These are phyloP conservation scores for Lactarius sp. DNA, from an alignment of 768 basidiomycete species.

Conservation along the genomic window DNA sequence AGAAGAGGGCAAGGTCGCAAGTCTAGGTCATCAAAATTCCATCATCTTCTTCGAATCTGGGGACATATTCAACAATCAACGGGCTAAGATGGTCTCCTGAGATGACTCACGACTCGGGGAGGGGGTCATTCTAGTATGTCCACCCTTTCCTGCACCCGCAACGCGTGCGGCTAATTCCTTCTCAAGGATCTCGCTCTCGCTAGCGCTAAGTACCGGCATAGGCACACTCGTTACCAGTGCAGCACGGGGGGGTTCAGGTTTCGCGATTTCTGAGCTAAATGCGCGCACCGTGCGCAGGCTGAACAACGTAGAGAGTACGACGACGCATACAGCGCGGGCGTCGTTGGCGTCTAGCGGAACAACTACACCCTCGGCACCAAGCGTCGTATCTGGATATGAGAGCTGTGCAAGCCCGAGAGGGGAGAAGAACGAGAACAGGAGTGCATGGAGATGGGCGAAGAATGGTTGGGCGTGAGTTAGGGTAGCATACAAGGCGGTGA, in stretches of 20 bases:
- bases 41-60: not conserved
- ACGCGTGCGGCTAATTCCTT: constrained; percentile 19
- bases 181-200: constrained; percentile 11
- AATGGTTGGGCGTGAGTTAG: constrained; percentile 85
- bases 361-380: not conserved
- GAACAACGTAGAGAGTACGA: constrained; percentile 19
- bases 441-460: constrained; percentile 33
- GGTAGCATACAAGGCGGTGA: constrained; percentile 73
- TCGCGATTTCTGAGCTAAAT: not conserved
- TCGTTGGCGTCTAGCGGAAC: constrained; percentile 15
- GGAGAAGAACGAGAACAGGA: constrained; percentile 23
- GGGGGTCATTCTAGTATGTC: not conserved
- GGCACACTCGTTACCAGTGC: constrained; percentile 5
- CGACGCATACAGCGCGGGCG: constrained; percentile 22
- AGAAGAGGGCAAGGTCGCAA: too few species aligned
- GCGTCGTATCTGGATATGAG: not conserved
- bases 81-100: not conserved
- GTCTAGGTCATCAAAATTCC: not conserved
- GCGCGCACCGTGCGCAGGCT: constrained; percentile 16
- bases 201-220: constrained; percentile 3
- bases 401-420: constrained; percentile 12
- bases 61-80: not conserved
- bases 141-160: constrained; percentile 15
- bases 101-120: constrained; percentile 14
- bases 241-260: not conserved